Percentiles rank a stretch among this genome's conserved stretches.
Evolutionary conservation across 1,139 yeast species (phyloP).

Genomic region (Yamadazyma triangularis): DNA sequence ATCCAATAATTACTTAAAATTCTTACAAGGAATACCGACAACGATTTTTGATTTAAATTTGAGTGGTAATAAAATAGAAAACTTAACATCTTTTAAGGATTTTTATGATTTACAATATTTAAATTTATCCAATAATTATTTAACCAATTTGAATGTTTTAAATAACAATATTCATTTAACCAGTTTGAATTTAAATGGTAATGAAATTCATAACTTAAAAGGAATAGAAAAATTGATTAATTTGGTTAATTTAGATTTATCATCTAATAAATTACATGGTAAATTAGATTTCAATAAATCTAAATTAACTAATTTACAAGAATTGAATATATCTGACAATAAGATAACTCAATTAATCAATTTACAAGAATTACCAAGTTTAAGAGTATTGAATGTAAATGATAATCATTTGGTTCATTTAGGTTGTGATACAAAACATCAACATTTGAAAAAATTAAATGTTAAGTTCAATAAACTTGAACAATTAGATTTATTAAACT

Average conservation of each 20-base stretch:
- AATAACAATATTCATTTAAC: conserved; percentile 34
- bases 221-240: conserved; percentile 40
- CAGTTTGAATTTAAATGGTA: conserved; percentile 27
- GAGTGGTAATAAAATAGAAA: conserved; percentile 34
- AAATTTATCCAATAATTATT: conserved; percentile 33
- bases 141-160: conserved; percentile 31
- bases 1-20: conserved; percentile 39
- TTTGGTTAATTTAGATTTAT: conserved; percentile 36
- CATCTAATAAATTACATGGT: conserved; percentile 40
- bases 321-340: conserved; percentile 43
- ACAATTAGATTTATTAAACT: conserved; percentile 25
- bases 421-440: conserved; percentile 19
- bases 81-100: conserved; percentile 37
- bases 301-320: conserved; percentile 38
- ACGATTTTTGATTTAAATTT: conserved; percentile 32
- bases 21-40: conserved; percentile 45
- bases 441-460: conserved; percentile 37
- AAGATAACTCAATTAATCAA: conserved; percentile 27
- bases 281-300: conserved; percentile 31
- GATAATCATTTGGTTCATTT: conserved; percentile 34
- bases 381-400: conserved; percentile 40
- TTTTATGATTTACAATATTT: conserved; percentile 42
- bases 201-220: conserved; percentile 26
- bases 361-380: conserved; percentile 28
- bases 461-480: conserved; percentile 37